Base-by-base conservation (phyloP, 306 rosid genomes). In the Trifolium fragiferum region DNA sequence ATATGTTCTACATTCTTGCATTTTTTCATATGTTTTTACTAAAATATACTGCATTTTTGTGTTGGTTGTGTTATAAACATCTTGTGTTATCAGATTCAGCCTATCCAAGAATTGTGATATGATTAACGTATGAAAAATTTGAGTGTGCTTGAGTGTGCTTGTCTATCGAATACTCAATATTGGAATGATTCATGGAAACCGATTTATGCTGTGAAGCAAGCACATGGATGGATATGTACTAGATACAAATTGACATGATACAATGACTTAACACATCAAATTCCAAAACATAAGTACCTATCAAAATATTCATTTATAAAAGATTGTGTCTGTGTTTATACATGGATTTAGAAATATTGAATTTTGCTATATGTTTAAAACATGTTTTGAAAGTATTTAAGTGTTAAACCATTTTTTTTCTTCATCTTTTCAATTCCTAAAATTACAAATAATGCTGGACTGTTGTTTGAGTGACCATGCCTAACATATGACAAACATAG, bases 1-100 rank as follows among this genome's bases (percentile, higher is more conserved):
- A 46, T 65, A 62, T 37, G 25, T 76, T 77, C 41, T 66, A 47
- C 60, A 51, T 59, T 33, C 59, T 51, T 14, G 41, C 2, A 51
- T 55, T 41, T 54, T 44, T 43, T 30, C 74, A 21, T 21, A 3
- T 12, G 38, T 63, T 75, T 59, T 64, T 15, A 2, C 67, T 43
- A 76, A 81, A 62, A 33, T 64, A 54, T 75, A 54, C 61, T 50
- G 57, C 62, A 61, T 43, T 5, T 14, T 51, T 62, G 37, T 61
- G 64, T 40, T 61, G 18, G 57, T 30, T 67, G 70, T 10, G 11
- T 73, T 66, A 10, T 44, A 64, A 50, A 68, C 62, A 50, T 62
- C 54, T 40, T 30, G 33, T 60, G 41, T 73, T 78, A 23, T 53
- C 43, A 53, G 41, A 79, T 72, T 79, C 68, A 32, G 68, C 50